These are phyloP conservation scores for Candida awuae DNA, from an alignment of 805 yeast genomes.

Conservation along the genomic window DNA sequence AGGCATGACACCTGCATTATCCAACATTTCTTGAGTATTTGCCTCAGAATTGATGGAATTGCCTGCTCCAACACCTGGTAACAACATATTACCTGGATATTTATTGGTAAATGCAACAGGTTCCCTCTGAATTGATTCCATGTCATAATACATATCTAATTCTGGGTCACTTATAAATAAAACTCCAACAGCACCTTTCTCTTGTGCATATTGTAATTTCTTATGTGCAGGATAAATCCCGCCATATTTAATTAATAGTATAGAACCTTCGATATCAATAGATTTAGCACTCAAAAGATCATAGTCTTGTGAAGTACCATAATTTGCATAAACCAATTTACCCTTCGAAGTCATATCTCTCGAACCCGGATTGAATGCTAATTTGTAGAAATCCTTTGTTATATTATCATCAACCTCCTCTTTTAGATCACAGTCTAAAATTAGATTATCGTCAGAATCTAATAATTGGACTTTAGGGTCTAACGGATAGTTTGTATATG, in stretches of 20 bases:
- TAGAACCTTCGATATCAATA: slow-evolving; percentile 38
- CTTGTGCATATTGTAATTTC: slow-evolving; percentile 48
- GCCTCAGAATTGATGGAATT: slow-evolving; percentile 29
- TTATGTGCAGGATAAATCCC: slow-evolving; percentile 38
- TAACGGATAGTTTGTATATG: slow-evolving; percentile 59
- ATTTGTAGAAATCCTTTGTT: slow-evolving; percentile 12
- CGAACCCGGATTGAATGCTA: slow-evolving; percentile 66
- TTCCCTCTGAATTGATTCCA: slow-evolving; percentile 43
- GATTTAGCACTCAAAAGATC: slow-evolving; percentile 29
- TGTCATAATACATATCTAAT: slow-evolving; percentile 24
- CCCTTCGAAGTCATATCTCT: slow-evolving; percentile 49
- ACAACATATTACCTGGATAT: slow-evolving; percentile 69
- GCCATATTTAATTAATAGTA: slow-evolving; percentile 58
- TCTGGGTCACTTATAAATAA: slow-evolving; percentile 51
- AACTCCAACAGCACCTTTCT: slow-evolving; percentile 53
- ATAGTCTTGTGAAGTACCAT: slow-evolving; percentile 55
- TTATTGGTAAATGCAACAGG: slow-evolving; percentile 49
- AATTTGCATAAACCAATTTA: slow-evolving; percentile 53
- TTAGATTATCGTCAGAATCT: slow-evolving; percentile 16
- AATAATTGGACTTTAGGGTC: slow-evolving; percentile 24
- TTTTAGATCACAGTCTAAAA: slow-evolving; percentile 18
- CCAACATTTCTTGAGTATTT: slow-evolving; percentile 34
- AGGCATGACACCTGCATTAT: slow-evolving; percentile 48
- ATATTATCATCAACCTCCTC: slow-evolving; percentile 15
- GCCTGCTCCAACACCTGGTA: slow-evolving; percentile 61